Conservation (phyloP, 169 alveolate genomes). For the Theileria parva region DNA sequence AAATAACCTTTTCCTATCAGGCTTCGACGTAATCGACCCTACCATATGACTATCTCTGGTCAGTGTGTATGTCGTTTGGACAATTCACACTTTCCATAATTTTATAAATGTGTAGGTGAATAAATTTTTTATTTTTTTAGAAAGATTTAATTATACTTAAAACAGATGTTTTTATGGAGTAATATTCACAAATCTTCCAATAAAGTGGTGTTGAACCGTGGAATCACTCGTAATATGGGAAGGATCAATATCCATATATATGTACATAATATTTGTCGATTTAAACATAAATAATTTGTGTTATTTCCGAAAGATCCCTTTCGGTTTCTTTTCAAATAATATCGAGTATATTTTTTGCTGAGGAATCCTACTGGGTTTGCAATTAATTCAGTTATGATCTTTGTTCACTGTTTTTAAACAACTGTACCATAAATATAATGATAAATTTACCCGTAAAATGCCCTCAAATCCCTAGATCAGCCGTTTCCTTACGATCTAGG, state of each 20-base stretch:
- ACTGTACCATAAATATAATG: not conserved
- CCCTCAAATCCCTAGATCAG: not conserved
- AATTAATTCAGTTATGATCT: not conserved
- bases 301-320: not conserved
- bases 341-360: not conserved
- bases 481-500: not conserved
- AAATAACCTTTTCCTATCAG: conserved; percentile 10
- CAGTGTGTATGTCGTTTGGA: conserved; percentile 7
- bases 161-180: not conserved
- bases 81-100: not conserved
- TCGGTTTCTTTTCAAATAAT: not conserved
- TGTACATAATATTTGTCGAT: not conserved
- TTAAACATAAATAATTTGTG: conserved; percentile 10
- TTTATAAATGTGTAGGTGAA: conserved; percentile 19
- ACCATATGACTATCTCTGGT: not conserved
- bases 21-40: not conserved
- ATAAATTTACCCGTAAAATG: too few species aligned
- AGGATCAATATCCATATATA: not conserved
- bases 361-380: not conserved
- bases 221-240: conserved; percentile 8
- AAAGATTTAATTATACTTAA: not conserved
- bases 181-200: not conserved
- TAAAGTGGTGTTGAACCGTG: not conserved
- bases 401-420: not conserved
- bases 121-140: not conserved